These are phyloP conservation scores for Populus davidiana DNA, from an alignment of 345 rosid species.

Conservation along the genomic window DNA sequence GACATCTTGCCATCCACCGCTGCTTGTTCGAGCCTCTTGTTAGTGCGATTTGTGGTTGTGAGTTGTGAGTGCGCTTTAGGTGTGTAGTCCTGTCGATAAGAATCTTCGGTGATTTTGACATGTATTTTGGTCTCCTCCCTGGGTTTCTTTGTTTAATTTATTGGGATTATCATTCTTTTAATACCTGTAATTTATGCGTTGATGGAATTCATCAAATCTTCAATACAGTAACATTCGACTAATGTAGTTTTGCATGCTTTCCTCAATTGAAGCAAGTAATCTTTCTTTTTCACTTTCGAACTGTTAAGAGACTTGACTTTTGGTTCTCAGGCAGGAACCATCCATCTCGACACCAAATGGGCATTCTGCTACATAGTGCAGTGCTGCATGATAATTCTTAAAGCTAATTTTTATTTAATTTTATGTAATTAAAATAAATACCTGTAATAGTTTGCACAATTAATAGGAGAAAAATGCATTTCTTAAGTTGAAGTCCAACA, in stretches of 20 bases:
- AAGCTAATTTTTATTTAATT: no score
- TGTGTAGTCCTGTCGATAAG: constrained; percentile 34
- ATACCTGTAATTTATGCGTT: constrained; percentile 30
- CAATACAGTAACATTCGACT: constrained; percentile 23
- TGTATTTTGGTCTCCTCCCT: constrained; percentile 16
- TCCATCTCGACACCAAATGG: background rate
- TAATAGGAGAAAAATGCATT: no score
- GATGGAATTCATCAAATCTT: constrained; percentile 28
- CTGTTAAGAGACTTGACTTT: background rate
- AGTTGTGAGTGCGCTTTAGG: constrained; percentile 27
- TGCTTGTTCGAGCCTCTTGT: constrained; percentile 15
- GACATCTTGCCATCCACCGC: constrained; percentile 10
- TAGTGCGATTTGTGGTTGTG: constrained; percentile 30
- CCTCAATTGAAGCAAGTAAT: background rate
- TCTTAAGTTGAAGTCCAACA: no score
- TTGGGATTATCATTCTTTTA: constrained; percentile 45
- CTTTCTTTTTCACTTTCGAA: background rate
- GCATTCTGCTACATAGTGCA: no score
- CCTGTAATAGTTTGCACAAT: no score
- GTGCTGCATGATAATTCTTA: no score
- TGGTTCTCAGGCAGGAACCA: background rate
- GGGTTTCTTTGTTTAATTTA: constrained; percentile 25
- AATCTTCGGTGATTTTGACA: constrained; percentile 28
- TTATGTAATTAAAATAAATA: no score
- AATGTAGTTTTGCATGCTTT: background rate